Conservation (phyloP, 768 basidiomycete genomes). For the Filobasidium wieringae region DNA sequence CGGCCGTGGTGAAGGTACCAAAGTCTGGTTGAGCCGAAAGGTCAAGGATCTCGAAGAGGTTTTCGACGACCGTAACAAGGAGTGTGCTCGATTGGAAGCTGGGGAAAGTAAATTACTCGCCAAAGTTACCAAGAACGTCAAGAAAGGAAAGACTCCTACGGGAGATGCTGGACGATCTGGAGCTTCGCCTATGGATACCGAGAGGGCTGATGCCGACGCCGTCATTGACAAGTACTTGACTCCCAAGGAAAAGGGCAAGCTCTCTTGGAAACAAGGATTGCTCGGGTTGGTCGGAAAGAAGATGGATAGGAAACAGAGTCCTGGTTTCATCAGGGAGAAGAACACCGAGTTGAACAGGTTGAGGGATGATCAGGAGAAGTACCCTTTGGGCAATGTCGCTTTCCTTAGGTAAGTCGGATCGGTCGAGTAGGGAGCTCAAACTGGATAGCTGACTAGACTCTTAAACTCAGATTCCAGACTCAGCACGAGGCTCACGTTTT, state of each 20-base stretch:
- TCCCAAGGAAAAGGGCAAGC: slow-evolving; percentile 27
- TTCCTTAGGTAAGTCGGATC: slow-evolving; percentile 20
- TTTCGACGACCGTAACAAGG: slow-evolving; percentile 36
- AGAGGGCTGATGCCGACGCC: slow-evolving; percentile 10
- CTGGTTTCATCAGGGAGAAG: slow-evolving; percentile 32
- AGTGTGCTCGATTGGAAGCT: slow-evolving; percentile 36
- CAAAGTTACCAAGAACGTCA: slow-evolving; percentile 36
- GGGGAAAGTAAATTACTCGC: slow-evolving; percentile 35
- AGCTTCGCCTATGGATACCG: slow-evolving; percentile 11
- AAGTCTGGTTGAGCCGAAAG: slow-evolving; percentile 37
- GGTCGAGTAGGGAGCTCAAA: background rate
- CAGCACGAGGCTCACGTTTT: slow-evolving; percentile 38
- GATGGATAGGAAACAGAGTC: slow-evolving; percentile 31
- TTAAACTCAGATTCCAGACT: slow-evolving; percentile 20
- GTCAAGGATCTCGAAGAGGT: slow-evolving; percentile 35
- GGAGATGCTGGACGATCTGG: slow-evolving; percentile 1
- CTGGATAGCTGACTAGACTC: background rate
- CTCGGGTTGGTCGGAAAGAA: slow-evolving; percentile 36
- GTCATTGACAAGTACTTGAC: slow-evolving; percentile 30
- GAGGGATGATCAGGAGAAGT: slow-evolving; percentile 19
- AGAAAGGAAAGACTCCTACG: slow-evolving; percentile 36
- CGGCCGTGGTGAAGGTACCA: slow-evolving; percentile 19
- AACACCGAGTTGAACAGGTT: slow-evolving; percentile 26
- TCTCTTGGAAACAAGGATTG: slow-evolving; percentile 36
- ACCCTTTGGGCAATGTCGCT: slow-evolving; percentile 31